Base-by-base conservation (phyloP, 2,329 filamentous ascomycete species). In the Aspergillus sp. region DNA sequence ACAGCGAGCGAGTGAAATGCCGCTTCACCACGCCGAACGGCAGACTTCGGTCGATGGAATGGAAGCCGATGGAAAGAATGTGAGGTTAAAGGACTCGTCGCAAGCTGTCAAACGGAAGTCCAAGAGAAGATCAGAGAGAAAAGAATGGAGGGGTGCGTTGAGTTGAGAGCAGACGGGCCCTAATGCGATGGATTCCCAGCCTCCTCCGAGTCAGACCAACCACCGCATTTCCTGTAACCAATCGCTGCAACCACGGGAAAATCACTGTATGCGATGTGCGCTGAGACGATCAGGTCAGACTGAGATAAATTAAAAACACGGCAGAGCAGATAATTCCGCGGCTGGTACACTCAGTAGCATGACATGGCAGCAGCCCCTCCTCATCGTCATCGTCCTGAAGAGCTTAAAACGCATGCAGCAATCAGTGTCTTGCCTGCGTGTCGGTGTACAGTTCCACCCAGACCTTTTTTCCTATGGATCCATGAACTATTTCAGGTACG, bases 211-310 rank as follows among this genome's bases (percentile, higher is more conserved):
- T 22, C 16, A 20, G 40, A 19, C 40, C 40, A 42, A 42, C 40
- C 40, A 68, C 67, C 67, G 59, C 49, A 67, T 65, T 70, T 69
- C 50, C 53, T 62, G 56, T 52, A 17, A 51, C 55, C 55, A 61
- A 57, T 55, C 50, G 43, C 44, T 26, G 26, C 40, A 11, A 51
- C 35, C 36, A 43, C 50, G 9, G 42, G 10, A 11, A 14, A 32
- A 41, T 20, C 40, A 30, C 10, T 30, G 26, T 30, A 30, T 30
- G 26, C 26, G 10, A 30, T 30, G 26, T 30, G 26, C 26, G 26
- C 26, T 30, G 8, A 11, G 26, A 30, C 8, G 8, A 8, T 30
- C 10, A 30, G 9, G 26, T 30, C 26, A 30, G 26, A 30, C 8
- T 30, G 26, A 30, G 26, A 8, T 30, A 30, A 30, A 30, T 30